Evolutionary conservation across 2,329 filamentous ascomycete species (phyloP), one percentile per base, ranked within the genome.

Genomic region (Tolypocladium cylindrosporum): DNA sequence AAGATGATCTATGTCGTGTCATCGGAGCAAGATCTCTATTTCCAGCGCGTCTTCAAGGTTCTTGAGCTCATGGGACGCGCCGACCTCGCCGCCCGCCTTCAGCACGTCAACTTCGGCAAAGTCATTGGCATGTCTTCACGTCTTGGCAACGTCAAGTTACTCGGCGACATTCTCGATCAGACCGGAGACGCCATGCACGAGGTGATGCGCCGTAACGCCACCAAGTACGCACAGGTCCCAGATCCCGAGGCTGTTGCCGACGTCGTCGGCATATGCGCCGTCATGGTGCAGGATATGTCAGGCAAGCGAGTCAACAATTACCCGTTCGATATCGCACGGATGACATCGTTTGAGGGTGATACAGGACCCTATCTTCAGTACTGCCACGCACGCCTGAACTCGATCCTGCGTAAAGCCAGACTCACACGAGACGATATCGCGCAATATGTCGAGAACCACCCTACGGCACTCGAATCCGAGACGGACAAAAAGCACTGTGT

Each of bases 291-390:
- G 68, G 87, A 89, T 67, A 87, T 89, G 83, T 82, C 79, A 64
- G 85, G 85, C 65, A 89, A 88, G 77, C 58, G 66, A 52, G 67
- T 70, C 59, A 71, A 74, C 61, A 70, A 74, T 61, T 75, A 88
- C 72, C 77, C 78, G 51, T 91, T 90, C 71, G 83, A 89, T 72
- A 82, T 89, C 70, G 81, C 85, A 55, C 79, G 82, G 55, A 90
- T 91, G 87, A 86, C 82, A 1, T 86, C 84, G 4, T 89, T 89
- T 61, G 86, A 89, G 69, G 86, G 86, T 31, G 86, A 89, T 68
- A 90, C 87, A 0, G 88, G 87, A 1, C 85, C 87, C 16, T 88
- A 89, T 68, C 77, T 90, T 24, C 87, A 90, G 73, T 88, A 89
- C 65, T 84, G 85, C 1, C 84, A 88, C 65, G 83, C 84, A 4